phyloP scores from a whole-genome alignment of 441 rosid species.

The Bocquillonia castaneifolia region DNA sequence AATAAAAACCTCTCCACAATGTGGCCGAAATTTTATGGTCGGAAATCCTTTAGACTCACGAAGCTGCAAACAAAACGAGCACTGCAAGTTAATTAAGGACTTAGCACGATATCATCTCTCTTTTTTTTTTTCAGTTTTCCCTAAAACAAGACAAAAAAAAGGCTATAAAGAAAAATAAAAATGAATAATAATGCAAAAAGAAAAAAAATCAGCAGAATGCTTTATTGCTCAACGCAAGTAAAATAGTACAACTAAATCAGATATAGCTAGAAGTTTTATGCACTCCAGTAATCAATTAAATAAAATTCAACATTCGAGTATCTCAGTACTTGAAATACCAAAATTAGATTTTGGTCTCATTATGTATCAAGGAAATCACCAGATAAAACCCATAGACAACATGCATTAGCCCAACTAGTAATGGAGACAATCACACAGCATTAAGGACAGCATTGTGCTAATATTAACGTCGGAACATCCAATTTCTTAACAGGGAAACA shows the following conservation, averaged over 20 bases:
- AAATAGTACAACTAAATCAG: background rate
- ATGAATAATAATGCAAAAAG: background rate
- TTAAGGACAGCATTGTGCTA: background rate
- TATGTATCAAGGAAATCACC: conserved; percentile 4
- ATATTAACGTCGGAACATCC: background rate
- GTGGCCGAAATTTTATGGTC: conserved; percentile 70
- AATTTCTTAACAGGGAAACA: conserved; percentile 9
- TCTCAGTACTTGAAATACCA: background rate
- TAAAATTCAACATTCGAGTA: background rate
- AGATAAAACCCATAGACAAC: conserved; percentile 8
- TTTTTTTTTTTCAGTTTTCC: background rate
- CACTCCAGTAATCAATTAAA: background rate
- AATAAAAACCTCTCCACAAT: conserved; percentile 61
- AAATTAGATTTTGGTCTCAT: conserved; percentile 12
- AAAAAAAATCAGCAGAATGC: background rate
- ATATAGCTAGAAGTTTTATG: background rate
- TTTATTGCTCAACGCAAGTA: conserved; percentile 2
- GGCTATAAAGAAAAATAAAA: background rate
- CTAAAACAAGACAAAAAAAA: background rate
- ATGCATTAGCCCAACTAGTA: background rate
- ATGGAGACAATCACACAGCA: background rate
- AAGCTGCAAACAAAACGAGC: conserved; percentile 42
- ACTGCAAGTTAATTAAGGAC: conserved; percentile 10
- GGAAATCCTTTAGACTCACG: conserved; percentile 71
- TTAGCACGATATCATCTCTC: background rate